These are phyloP conservation scores for Orbilia javanica DNA, from an alignment of 2,329 filamentous ascomycete genomes.

Conservation along the genomic window DNA sequence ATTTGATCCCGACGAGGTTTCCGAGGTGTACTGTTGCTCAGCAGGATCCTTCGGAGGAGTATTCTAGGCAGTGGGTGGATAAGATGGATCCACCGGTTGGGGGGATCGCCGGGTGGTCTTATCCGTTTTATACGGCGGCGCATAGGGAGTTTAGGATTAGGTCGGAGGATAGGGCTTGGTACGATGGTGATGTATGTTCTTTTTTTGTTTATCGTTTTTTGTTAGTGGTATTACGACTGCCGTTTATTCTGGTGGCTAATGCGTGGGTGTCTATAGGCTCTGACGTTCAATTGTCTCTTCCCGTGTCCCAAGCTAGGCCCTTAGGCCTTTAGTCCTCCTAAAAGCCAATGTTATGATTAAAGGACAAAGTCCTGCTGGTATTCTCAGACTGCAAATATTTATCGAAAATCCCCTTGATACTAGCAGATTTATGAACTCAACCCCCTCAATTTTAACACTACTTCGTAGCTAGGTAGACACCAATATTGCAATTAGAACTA, in stretches of 20 bases:
- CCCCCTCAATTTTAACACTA: too few relatives aligned
- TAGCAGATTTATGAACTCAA: too few relatives aligned
- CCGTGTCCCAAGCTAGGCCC: not conserved
- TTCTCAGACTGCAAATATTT: too few relatives aligned
- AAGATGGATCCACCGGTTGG: not conserved
- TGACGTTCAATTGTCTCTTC: conserved; percentile 1
- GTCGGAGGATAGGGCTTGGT: not conserved
- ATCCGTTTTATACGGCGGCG: not conserved
- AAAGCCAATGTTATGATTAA: too few relatives aligned
- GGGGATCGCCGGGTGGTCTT: not conserved
- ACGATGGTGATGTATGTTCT: conserved; percentile 27
- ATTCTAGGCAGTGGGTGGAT: not conserved
- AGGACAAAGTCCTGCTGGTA: too few relatives aligned
- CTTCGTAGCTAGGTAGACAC: too few relatives aligned
- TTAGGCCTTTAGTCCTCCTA: too few relatives aligned
- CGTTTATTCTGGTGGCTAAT: not conserved
- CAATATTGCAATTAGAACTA: too few relatives aligned
- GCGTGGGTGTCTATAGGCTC: not conserved
- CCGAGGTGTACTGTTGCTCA: not conserved
- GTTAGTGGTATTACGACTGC: too few relatives aligned
- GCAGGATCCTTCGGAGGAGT: not conserved
- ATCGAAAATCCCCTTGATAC: too few relatives aligned
- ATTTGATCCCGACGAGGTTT: not conserved
- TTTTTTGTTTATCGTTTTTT: not conserved
- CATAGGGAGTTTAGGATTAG: not conserved